Conservation (phyloP, 306 rosid species). For the Acmispon strigosus region DNA sequence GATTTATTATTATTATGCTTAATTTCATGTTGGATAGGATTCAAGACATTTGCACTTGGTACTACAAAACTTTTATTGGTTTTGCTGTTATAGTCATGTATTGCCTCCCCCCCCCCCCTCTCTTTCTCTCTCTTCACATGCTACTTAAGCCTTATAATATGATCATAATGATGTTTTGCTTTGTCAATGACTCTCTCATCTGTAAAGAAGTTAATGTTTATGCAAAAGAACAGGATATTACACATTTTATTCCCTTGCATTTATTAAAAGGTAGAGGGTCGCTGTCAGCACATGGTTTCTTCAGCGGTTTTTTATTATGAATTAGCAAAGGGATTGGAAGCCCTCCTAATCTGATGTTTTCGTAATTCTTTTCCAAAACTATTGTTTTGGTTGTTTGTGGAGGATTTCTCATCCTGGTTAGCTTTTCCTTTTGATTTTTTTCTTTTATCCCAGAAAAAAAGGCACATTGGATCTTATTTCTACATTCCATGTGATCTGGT, state of each 20-base stretch:
- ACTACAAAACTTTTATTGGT: background rate
- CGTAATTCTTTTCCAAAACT: background rate
- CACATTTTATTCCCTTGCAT: background rate
- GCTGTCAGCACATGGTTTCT: slow-evolving; percentile 2
- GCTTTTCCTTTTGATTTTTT: background rate
- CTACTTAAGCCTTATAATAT: background rate
- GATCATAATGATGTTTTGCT: slow-evolving; percentile 8
- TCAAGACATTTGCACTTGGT: background rate
- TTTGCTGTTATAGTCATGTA: background rate
- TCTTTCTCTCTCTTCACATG: no score
- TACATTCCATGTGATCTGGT: background rate
- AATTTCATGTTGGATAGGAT: background rate
- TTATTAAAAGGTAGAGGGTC: background rate
- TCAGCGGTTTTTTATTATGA: background rate
- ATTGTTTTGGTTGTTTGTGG: background rate
- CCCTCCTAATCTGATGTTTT: background rate
- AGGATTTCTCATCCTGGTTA: background rate
- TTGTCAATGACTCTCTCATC: background rate
- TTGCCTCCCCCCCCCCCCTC: background rate
- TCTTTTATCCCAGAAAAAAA: background rate
- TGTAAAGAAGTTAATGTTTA: background rate
- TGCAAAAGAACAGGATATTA: background rate
- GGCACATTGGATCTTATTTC: background rate
- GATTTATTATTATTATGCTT: background rate
- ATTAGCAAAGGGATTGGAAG: background rate